Conservation (phyloP, 345 rosid species). For the thale cress (Arabidopsis thaliana) region TAIR10.1 NC_003076.8:23088001-23088500, state of each 20-base stretch:
- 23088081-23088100: slow-evolving; percentile 89
- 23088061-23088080: slow-evolving; percentile 64
- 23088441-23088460: slow-evolving; percentile 68
- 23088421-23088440: slow-evolving; percentile 64
- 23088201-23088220: slow-evolving; percentile 83
- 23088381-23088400: slow-evolving; percentile 44
- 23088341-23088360: slow-evolving; percentile 72
- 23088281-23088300: neutral
- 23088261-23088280: neutral
- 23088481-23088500: slow-evolving; percentile 86
- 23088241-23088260: neutral
- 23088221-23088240: slow-evolving; percentile 71
- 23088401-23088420: slow-evolving; percentile 65
- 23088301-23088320: slow-evolving; percentile 56
- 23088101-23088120: slow-evolving; percentile 58
- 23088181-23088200: slow-evolving; percentile 56
- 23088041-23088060: slow-evolving; percentile 63
- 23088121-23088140: slow-evolving; percentile 53
- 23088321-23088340: slow-evolving; percentile 65
- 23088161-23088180: slow-evolving; percentile 39
- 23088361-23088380: slow-evolving; percentile 53
- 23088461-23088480: slow-evolving; percentile 46
- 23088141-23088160: slow-evolving; percentile 39
- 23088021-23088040: slow-evolving; percentile 42
- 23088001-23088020: slow-evolving; percentile 47